Evolutionary conservation across 192 early-diverging fungal species (phyloP).

Genomic region (Gryganskiella cystojenkinii): DNA sequence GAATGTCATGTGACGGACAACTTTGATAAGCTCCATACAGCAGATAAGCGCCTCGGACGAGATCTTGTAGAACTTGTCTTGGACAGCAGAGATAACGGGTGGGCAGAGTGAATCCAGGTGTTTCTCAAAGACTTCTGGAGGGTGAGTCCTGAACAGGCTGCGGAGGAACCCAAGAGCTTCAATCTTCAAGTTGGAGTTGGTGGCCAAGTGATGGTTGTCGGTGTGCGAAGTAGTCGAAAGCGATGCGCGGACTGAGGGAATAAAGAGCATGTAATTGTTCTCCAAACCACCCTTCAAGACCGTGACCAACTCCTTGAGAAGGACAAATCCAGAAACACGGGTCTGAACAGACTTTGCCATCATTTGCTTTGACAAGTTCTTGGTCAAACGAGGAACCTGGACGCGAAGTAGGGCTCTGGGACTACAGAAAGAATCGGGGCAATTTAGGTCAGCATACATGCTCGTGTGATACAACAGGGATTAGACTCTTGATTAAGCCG

Average conservation of each 20-base stretch:
- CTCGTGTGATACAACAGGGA: too few species aligned
- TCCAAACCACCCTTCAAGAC: slow-evolving; percentile 83
- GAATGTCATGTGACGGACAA: slow-evolving; percentile 73
- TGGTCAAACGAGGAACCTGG: slow-evolving; percentile 73
- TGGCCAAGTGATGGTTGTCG: slow-evolving; percentile 62
- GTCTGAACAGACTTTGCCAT: slow-evolving; percentile 77
- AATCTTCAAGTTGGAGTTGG: slow-evolving; percentile 86
- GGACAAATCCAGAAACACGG: slow-evolving; percentile 76
- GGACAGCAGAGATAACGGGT: slow-evolving; percentile 69
- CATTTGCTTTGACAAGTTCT: slow-evolving; percentile 76
- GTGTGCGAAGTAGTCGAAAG: slow-evolving; percentile 64
- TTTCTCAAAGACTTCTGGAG: slow-evolving; percentile 65
- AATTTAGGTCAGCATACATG: neutral
- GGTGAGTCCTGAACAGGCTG: slow-evolving; percentile 70
- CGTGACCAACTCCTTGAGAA: slow-evolving; percentile 75
- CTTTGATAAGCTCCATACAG: slow-evolving; percentile 76
- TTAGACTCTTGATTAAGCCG: too few species aligned
- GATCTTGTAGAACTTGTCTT: slow-evolving; percentile 91
- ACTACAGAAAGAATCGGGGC: slow-evolving; percentile 9
- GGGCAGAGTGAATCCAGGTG: slow-evolving; percentile 69
- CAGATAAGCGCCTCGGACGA: slow-evolving; percentile 79
- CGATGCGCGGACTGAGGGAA: slow-evolving; percentile 77
- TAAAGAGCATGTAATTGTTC: slow-evolving; percentile 68
- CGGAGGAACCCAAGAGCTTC: slow-evolving; percentile 83
- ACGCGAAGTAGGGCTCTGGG: slow-evolving; percentile 67